Evolutionary conservation across 2,329 filamentous ascomycete species (phyloP).

Genomic region (Fusarium sp.): DNA sequence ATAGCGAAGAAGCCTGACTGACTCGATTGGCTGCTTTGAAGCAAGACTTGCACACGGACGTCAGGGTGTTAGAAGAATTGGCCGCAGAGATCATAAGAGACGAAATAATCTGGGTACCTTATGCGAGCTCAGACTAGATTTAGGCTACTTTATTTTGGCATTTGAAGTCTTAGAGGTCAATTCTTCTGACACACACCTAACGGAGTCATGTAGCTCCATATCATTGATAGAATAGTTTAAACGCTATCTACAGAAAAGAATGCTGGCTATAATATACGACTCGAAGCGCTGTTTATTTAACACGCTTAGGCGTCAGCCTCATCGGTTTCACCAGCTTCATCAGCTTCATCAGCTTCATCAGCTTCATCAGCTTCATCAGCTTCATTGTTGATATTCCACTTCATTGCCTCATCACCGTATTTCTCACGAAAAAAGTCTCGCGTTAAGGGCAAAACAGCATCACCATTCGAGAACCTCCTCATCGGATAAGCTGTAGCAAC

Average conservation of each 20-base stretch:
- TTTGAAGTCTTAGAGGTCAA: too few species aligned
- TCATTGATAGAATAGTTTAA: neutral
- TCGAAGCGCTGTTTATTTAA: neutral
- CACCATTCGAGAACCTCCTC: slow-evolving; percentile 32
- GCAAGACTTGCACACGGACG: neutral
- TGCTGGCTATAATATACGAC: neutral
- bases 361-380: neutral
- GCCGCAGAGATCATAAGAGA: too few species aligned
- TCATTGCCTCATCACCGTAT: slow-evolving; percentile 12
- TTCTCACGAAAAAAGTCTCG: neutral
- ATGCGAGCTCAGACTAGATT: too few species aligned
- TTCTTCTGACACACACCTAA: too few species aligned
- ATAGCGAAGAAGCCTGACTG: neutral
- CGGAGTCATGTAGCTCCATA: neutral
- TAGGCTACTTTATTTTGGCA: too few species aligned
- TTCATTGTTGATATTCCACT: neutral
- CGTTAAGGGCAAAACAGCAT: slow-evolving; percentile 31
- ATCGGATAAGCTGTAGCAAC: slow-evolving; percentile 36
- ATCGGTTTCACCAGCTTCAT: neutral
- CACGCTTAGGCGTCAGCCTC: neutral
- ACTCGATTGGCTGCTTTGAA: neutral
- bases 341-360: neutral
- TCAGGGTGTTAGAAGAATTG: too few species aligned
- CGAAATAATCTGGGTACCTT: too few species aligned
- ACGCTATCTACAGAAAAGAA: neutral